phyloP scores from a whole-genome alignment of 345 rosid genomes.

The Euphorbia peplus region DNA sequence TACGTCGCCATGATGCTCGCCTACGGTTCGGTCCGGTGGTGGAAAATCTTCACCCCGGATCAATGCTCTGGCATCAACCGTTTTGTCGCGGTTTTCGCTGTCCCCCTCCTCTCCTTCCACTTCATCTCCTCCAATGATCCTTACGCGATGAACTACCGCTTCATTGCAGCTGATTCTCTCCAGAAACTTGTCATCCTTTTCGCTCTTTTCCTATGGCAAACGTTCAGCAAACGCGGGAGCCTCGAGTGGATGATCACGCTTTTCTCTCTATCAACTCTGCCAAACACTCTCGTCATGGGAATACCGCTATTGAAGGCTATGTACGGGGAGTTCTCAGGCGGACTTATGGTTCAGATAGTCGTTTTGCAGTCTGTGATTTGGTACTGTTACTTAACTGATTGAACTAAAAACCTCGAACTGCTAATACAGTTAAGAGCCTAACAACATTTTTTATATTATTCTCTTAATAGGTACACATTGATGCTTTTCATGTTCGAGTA shows the following conservation, averaged over 20 bases:
- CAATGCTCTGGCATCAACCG: conserved; percentile 90
- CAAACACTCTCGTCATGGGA: conserved; percentile 84
- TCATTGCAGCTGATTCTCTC: conserved; percentile 78
- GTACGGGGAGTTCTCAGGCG: conserved; percentile 78
- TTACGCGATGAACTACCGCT: conserved; percentile 75
- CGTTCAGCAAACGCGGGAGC: conserved; percentile 47
- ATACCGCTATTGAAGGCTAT: conserved; percentile 78
- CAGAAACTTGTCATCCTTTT: conserved; percentile 66
- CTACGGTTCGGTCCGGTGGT: conserved; percentile 87
- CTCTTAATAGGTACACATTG: no score
- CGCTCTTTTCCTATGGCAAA: conserved; percentile 71
- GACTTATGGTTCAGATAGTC: conserved; percentile 77
- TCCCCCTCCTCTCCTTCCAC: conserved; percentile 79
- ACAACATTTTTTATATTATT: no score
- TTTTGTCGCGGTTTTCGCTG: conserved; percentile 81
- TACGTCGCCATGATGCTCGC: conserved; percentile 85
- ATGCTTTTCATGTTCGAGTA: conserved; percentile 82
- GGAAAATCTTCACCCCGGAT: conserved; percentile 83
- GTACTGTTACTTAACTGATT: no score
- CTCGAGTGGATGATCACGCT: conserved; percentile 83
- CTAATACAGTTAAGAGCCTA: no score
- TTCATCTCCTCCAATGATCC: conserved; percentile 74
- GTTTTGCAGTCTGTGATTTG: conserved; percentile 79
- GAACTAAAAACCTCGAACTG: no score
- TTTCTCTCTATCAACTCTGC: conserved; percentile 75